These are phyloP conservation scores for Senna tora DNA, from an alignment of 306 rosid genomes.

Conservation along the genomic window DNA sequence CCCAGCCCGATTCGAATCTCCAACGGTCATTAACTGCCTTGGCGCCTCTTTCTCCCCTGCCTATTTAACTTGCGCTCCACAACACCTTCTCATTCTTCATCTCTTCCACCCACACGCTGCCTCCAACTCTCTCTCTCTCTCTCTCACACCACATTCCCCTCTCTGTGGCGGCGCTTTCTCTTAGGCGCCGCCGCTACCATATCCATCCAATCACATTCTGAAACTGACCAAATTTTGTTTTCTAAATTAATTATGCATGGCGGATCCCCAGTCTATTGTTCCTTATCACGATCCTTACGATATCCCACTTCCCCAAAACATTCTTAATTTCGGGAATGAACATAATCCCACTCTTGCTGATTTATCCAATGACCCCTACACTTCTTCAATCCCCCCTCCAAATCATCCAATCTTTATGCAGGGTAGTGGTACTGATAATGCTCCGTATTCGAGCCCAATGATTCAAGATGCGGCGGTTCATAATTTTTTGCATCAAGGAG, in stretches of 20 bases:
- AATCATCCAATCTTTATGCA: neutral
- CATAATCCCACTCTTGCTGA: conserved; percentile 27
- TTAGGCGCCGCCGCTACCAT: conserved; percentile 46
- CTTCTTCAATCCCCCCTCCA: neutral
- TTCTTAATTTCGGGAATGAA: conserved; percentile 31
- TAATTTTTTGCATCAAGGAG: neutral
- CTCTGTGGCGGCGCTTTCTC: conserved; percentile 39
- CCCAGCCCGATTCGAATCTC: neutral
- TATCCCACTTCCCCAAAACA: neutral
- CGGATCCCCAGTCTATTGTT: conserved; percentile 37
- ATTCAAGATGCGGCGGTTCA: neutral
- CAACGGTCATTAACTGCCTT: conserved; percentile 26
- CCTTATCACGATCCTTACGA: neutral
- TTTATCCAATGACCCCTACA: neutral
- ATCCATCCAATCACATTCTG: neutral
- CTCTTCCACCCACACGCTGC: neutral
- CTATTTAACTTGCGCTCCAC: neutral
- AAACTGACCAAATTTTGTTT: neutral
- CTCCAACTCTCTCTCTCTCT: too few relatives aligned
- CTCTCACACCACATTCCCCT: neutral
- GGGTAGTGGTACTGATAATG: neutral
- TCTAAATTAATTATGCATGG: conserved; percentile 45
- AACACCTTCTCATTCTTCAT: neutral
- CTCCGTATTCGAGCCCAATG: conserved; percentile 2
- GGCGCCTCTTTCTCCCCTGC: conserved; percentile 15